Conservation (phyloP, 164 flowering plant genomes). For the Houttuynia cordata region DNA sequence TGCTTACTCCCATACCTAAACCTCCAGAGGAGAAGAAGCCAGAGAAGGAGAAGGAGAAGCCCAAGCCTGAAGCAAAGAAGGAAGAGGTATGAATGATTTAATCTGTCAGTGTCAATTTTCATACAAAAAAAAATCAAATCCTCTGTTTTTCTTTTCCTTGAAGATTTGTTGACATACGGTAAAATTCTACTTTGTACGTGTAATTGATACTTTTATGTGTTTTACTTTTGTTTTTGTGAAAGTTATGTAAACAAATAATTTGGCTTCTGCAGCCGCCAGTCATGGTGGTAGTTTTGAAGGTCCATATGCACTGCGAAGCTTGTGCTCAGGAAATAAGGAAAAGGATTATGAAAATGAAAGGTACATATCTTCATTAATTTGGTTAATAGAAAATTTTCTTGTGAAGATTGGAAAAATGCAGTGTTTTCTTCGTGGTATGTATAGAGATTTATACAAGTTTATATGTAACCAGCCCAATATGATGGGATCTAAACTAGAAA, state of each 20-base stretch:
- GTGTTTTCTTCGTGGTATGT: too few species aligned
- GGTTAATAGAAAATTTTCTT: too few species aligned
- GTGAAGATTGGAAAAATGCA: too few species aligned
- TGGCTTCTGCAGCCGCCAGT: constrained; percentile 30
- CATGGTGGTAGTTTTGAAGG: constrained; percentile 49
- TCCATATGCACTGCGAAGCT: constrained; percentile 89
- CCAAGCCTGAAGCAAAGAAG: constrained; percentile 11
- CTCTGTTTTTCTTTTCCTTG: neutral
- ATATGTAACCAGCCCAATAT: too few species aligned
- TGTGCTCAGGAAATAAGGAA: constrained; percentile 69
- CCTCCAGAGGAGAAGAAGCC: constrained; percentile 19
- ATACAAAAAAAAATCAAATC: too few species aligned
- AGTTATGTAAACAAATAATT: too few species aligned
- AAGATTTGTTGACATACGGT: too few species aligned
- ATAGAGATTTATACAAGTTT: too few species aligned
- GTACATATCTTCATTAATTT: constrained; percentile 13
- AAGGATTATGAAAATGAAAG: constrained; percentile 72
- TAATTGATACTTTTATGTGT: neutral
- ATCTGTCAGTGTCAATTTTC: too few species aligned
- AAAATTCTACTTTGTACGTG: neutral
- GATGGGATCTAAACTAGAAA: too few species aligned
- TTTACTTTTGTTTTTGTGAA: neutral
- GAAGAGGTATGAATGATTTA: constrained; percentile 7
- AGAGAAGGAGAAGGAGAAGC: constrained; percentile 11
- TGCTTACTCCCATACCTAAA: constrained; percentile 5